Evolutionary conservation across 1,284 basidiomycete genomes (phyloP).

Genomic region (Pyrrhoderma lamaoense): DNA sequence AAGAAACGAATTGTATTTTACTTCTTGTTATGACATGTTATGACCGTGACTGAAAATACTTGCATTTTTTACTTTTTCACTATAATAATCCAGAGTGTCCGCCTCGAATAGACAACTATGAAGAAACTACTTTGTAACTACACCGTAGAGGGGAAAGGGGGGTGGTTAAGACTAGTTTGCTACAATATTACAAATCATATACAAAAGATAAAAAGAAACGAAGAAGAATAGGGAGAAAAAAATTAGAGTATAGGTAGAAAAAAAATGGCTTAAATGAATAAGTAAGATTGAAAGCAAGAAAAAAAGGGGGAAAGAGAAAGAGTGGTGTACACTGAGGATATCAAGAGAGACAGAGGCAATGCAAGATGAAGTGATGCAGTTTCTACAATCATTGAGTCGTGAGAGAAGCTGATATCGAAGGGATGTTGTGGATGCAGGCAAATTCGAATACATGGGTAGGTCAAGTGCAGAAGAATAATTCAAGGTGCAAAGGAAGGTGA

Average conservation of each 20-base stretch:
- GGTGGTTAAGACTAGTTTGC: no score
- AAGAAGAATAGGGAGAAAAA: background rate
- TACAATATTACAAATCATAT: no score
- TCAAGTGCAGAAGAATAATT: background rate
- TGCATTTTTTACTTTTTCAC: background rate
- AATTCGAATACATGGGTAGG: conserved; percentile 2
- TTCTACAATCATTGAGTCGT: conserved; percentile 4
- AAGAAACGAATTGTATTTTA: background rate
- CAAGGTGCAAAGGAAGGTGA: no score
- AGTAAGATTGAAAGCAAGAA: background rate
- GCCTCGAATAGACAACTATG: background rate
- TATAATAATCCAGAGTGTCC: background rate
- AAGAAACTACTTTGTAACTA: conserved; percentile 8
- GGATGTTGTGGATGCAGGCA: background rate
- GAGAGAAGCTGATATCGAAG: background rate
- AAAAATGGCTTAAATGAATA: background rate
- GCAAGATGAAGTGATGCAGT: background rate
- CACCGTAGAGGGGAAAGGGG: background rate
- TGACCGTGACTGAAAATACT: no score
- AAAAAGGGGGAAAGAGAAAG: background rate
- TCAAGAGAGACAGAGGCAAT: background rate
- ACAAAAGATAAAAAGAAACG: conserved; percentile 1
- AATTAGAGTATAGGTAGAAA: background rate
- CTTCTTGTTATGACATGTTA: no score
- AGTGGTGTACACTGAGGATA: background rate